A percentile compares a stretch with the other conserved stretches of the same genome.
Evolutionary conservation across 1,139 yeast genomes (phyloP).

Genomic region (Spathaspora sp.): DNA sequence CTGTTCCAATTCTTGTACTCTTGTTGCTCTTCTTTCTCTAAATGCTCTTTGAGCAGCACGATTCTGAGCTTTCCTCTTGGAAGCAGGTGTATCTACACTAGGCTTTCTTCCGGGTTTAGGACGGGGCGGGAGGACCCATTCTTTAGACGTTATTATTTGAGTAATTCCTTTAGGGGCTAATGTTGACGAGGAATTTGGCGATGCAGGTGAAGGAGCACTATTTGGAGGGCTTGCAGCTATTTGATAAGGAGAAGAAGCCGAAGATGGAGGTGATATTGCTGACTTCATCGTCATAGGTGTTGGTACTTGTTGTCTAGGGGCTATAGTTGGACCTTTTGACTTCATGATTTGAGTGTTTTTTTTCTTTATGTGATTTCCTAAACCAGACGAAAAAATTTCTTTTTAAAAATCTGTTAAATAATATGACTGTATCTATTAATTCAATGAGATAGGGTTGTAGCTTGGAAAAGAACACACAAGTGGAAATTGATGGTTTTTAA

Average conservation of each 20-base stretch:
- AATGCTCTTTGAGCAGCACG: constrained; percentile 96
- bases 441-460: background rate
- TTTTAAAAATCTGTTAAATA: too few relatives aligned
- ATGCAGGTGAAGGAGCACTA: constrained; percentile 4
- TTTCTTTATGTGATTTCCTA: background rate
- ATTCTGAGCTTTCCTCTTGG: constrained; percentile 87
- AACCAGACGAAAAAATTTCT: constrained; percentile 1
- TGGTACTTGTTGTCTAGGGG: constrained; percentile 30
- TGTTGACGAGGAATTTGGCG: constrained; percentile 8
- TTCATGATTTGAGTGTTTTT: constrained; percentile 18
- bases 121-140: constrained; percentile 89
- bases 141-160: constrained; percentile 70
- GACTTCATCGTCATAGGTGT: background rate
- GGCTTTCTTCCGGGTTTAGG: constrained; percentile 93
- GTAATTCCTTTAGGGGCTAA: constrained; percentile 15
- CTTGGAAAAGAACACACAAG: background rate
- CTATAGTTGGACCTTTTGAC: constrained; percentile 29
- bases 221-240: constrained; percentile 14
- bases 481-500: background rate
- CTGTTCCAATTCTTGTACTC: constrained; percentile 49
- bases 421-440: too few relatives aligned
- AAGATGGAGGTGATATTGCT: constrained; percentile 35
- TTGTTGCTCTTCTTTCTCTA: constrained; percentile 73
- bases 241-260: constrained; percentile 23
- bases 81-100: constrained; percentile 67